Evolutionary conservation across 805 yeast species (phyloP), one percentile per base, ranked within the genome.

Genomic region (Hanseniaspora clermontiae): DNA sequence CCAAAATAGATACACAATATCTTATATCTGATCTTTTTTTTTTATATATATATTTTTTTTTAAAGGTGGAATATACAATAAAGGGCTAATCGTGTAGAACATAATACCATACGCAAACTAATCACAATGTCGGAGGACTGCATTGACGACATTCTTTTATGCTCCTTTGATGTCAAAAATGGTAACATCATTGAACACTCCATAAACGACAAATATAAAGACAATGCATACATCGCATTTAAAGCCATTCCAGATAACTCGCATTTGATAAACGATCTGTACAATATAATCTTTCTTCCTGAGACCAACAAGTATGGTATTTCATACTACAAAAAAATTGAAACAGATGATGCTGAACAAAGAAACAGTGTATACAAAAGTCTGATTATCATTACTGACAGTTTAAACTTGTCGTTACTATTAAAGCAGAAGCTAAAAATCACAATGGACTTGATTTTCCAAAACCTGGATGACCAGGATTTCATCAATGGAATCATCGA

Each of bases 221-320:
- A 40, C 12, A 43, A 53, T n/a, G 27, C 17, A 5, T 29, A 46
- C 42, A 46, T 53, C 17, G 43, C 57, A 3, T 53, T 53, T 15
- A 53, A 53, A 17, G 51, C 51, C 11, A 53, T 53, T 31, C 57
- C 57, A 4, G 57, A 53, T 24, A 53, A 53, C 29, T 53, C 47
- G 8, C 57, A 53, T 32, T 20, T 29, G 7, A 39, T 53, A 20
- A 47, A 53, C 31, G 42, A 49, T 39, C 12, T 53, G 11, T 53
- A 53, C 31, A 53, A 53, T 27, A 46, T 53, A 8, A 53, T 53
- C 2, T 11, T 29, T 5, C 17, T 46, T 12, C 27, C 32, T 39
- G 34, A 52, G 15, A 38, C 38, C 24, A 29, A 17, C 20, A 31
- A 53, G 15, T 53, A 53, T 31, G 57, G 57, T 6, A 53, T 53